A percentile compares a stretch with the other conserved stretches of the same genome.
Conservation (phyloP, 2,329 filamentous ascomycete species). For the Furcasterigmium furcatum region DNA sequence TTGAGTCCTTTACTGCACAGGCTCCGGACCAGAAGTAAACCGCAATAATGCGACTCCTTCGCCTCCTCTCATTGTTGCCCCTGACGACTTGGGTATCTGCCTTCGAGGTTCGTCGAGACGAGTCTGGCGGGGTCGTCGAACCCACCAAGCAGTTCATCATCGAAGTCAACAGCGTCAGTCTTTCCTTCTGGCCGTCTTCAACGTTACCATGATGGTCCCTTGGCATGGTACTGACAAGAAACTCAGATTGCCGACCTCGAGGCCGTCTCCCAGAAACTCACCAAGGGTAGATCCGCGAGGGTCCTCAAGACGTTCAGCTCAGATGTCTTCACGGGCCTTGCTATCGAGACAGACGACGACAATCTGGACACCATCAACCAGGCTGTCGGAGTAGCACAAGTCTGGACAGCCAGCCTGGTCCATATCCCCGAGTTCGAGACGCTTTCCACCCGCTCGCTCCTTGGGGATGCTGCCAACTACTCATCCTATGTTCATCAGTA, state of each 20-base stretch:
- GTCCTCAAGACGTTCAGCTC: neutral
- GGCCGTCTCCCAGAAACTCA: neutral
- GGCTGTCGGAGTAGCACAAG: neutral
- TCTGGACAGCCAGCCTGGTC: neutral
- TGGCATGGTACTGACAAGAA: neutral
- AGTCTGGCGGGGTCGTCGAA: neutral
- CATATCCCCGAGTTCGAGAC: neutral
- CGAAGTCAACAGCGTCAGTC: conserved; percentile 1
- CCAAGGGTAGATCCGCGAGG: neutral
- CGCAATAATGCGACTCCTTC: no score
- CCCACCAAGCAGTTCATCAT: neutral
- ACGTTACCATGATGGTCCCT: no score
- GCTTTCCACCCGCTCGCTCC: neutral
- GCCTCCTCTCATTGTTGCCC: no score
- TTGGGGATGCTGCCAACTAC: conserved; percentile 6
- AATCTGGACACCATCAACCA: neutral
- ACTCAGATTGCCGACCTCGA: neutral
- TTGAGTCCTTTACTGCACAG: no score
- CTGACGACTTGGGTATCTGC: no score
- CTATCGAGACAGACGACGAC: neutral
- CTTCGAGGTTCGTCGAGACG: no score
- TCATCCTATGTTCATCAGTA: conserved; percentile 8
- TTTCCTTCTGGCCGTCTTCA: neutral
- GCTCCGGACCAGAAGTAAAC: no score
- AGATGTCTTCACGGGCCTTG: neutral